Percentiles rank a stretch among this genome's conserved stretches.
phyloP scores from a whole-genome alignment of 148 eudicot genomes.

The Linanthus parryae region DNA sequence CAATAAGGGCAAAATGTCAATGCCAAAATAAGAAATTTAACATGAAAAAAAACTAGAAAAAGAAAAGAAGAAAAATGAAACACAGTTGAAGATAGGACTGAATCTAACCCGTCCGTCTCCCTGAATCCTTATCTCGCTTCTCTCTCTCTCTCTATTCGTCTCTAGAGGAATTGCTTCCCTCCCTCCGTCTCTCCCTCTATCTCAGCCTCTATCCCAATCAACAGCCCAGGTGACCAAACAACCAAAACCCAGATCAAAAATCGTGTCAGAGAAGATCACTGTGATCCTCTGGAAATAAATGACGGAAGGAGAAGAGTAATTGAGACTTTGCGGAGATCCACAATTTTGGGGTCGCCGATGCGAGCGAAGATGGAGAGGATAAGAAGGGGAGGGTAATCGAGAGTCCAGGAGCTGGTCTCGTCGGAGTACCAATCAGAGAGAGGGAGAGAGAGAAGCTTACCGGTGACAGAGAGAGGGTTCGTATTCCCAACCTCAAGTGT shows the following conservation, averaged over 20 bases:
- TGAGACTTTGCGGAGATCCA: constrained; percentile 51
- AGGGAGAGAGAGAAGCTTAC: constrained; percentile 76
- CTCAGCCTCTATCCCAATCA: too few species aligned
- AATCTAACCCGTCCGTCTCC: too few species aligned
- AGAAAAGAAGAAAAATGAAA: too few species aligned
- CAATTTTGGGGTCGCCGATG: constrained; percentile 48
- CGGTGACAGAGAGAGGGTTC: constrained; percentile 95
- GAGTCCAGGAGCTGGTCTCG: constrained; percentile 76
- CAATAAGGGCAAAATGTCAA: too few species aligned
- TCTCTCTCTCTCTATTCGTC: too few species aligned
- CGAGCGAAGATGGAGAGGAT: constrained; percentile 62
- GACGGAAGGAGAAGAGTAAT: constrained; percentile 30
- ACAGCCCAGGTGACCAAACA: constrained; percentile 68
- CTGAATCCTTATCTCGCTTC: too few species aligned
- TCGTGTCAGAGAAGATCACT: constrained; percentile 52
- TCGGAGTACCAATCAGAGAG: constrained; percentile 72
- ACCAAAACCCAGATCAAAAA: constrained; percentile 70
- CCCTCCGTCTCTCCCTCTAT: too few species aligned
- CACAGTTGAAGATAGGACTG: too few species aligned
- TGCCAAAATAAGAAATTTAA: too few species aligned
- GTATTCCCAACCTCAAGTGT: too few species aligned
- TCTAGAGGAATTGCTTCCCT: too few species aligned
- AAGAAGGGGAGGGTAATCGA: constrained; percentile 93
- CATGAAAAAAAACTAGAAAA: too few species aligned
- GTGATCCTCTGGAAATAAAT: constrained; percentile 54